These are phyloP conservation scores for Pseudozyma hubeiensis DNA, from an alignment of 1,284 basidiomycete species.

Conservation along the genomic window DNA sequence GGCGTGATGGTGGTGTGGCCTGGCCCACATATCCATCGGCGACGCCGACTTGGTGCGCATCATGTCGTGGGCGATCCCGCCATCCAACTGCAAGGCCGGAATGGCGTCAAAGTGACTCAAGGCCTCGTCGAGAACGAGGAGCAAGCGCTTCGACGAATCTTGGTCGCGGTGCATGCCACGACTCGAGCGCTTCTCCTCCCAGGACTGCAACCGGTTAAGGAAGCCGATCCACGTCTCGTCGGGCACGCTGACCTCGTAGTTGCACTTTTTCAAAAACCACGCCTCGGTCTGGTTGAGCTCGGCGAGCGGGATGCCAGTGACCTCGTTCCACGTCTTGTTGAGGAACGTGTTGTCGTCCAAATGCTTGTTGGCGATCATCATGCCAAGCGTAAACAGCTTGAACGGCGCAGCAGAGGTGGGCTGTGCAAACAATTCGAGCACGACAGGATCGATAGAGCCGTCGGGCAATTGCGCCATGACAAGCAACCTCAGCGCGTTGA, in stretches of 20 bases:
- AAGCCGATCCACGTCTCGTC: conserved; percentile 62
- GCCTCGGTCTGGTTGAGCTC: conserved; percentile 67
- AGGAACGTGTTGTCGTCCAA: conserved; percentile 68
- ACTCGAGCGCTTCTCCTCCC: conserved; percentile 50
- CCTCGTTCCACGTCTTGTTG: conserved; percentile 68
- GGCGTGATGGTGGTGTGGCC: conserved; percentile 28
- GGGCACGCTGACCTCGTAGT: conserved; percentile 63
- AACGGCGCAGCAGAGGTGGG: conserved; percentile 63
- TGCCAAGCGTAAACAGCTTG: conserved; percentile 64
- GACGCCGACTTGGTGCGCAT: conserved; percentile 18
- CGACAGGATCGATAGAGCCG: conserved; percentile 51
- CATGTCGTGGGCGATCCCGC: conserved; percentile 1
- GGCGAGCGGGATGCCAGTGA: conserved; percentile 65
- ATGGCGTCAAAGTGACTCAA: conserved; percentile 47
- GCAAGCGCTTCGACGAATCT: conserved; percentile 46
- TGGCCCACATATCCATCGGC: conserved; percentile 35
- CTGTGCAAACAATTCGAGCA: conserved; percentile 62
- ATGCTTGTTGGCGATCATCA: conserved; percentile 69
- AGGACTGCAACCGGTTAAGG: conserved; percentile 48
- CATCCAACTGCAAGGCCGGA: conserved; percentile 38
- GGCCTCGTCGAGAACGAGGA: conserved; percentile 56
- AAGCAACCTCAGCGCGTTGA: conserved; percentile 60
- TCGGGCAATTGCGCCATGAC: conserved; percentile 46
- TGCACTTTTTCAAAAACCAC: conserved; percentile 63
- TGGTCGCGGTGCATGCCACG: conserved; percentile 41